Evolutionary conservation across 2,329 filamentous ascomycete genomes (phyloP), one percentile per base, ranked within the genome.

Genomic region (Ceratocystiopsis brevicomis): DNA sequence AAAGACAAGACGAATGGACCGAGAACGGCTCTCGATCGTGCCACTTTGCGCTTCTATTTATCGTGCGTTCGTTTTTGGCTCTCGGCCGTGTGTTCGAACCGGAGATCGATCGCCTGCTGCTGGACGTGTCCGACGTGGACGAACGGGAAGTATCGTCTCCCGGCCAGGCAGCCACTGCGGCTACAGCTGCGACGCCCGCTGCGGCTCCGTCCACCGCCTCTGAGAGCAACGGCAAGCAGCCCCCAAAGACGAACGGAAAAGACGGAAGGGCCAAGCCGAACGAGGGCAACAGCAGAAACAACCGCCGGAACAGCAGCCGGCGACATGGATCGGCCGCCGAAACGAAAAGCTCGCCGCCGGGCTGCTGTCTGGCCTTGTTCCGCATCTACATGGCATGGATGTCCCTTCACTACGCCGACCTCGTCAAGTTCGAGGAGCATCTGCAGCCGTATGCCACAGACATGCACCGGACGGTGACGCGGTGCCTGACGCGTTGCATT

Each of bases 1-100:
- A 16, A 9, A 16, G 12, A 43, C 47, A 66, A 66, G 67, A 67
- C 48, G 61, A 68, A 45, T 68, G 65, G 57, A 67, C 62, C 10
- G 52, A 60, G 14, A 54, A 59, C 36, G 57, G 58, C 32, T 65
- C 65, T 13, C 62, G 61, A 33, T 69, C 71, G 11, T 72, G 67
- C 50, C 67, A 73, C 46, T 86, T 79, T 53, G 76, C 82, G 46
- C 66, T 92, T 38, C 71, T 78, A 19, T 72, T 93, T 48, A 94
- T 93, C 53, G 66, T 85, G 40, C 79, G 79, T 42, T 84, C 80
- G 11, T 79, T 92, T 52, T 73, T 78, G 44, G 71, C 73, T 1
- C 66, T 94, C 32, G 70, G 87, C 39, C 76, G 79, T 42, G 64
- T 79, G 25, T 65, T 93, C 34, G 66, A 49, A 13, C 34, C 37